Evolutionary conservation across 768 basidiomycete genomes (phyloP).

Genomic region (Lentinula lateritia): DNA sequence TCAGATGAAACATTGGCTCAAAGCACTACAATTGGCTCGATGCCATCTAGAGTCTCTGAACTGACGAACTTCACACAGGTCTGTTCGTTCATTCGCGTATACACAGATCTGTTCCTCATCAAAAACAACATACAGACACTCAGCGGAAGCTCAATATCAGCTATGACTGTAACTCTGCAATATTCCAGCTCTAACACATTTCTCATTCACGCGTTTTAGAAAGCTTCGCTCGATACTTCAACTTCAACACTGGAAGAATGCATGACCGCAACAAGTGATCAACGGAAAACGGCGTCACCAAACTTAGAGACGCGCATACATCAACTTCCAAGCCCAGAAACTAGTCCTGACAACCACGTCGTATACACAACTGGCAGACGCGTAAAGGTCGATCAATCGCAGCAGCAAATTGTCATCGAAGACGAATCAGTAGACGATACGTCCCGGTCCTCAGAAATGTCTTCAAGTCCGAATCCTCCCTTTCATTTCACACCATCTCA

Average conservation of each 20-base stretch:
- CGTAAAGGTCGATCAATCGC: not conserved
- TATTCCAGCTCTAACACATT: too few species aligned
- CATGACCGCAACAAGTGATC: not conserved
- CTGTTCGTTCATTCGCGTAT: not conserved
- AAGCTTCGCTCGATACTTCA: not conserved
- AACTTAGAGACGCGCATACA: slow-evolving; percentile 13
- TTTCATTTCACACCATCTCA: not conserved
- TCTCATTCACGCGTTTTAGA: not conserved
- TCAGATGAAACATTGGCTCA: not conserved
- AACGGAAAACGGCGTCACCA: not conserved
- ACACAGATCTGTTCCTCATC: not conserved
- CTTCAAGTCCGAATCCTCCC: not conserved
- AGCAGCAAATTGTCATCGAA: not conserved
- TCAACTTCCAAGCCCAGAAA: slow-evolving; percentile 8
- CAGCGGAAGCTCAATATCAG: not conserved
- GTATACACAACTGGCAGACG: not conserved
- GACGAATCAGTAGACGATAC: not conserved
- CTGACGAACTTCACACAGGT: slow-evolving; percentile 6
- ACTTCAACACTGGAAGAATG: not conserved
- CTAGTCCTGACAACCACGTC: not conserved
- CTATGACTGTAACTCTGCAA: not conserved
- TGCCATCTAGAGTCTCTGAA: slow-evolving; percentile 14
- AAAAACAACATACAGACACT: not conserved
- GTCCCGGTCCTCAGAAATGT: not conserved
- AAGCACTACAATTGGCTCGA: not conserved